Evolutionary conservation across 257 asterid genomes (phyloP), one percentile per base, ranked within the genome.

Genomic region (Leptodermis oblonga): DNA sequence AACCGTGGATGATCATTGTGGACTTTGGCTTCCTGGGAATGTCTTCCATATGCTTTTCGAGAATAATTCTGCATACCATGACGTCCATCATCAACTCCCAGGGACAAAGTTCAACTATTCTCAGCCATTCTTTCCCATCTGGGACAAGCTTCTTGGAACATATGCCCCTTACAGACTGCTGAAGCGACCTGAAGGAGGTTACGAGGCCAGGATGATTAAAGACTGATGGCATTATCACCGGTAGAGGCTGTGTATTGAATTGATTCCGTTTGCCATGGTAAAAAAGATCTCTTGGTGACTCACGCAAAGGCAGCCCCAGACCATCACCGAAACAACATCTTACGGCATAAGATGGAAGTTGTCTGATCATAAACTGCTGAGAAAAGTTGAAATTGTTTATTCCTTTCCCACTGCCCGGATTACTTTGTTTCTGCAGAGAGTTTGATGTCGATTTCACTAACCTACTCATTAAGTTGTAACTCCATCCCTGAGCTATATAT

Each of bases 91-190:
- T 81, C 97, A 89, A 65, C 96, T 87, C 64, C 91, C 85, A 68
- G 97, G 97, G 65, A 77, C 83, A 33, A 92, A 92, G 53, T 89
- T 78, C 80, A 92, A 92, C 84, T 92, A 87, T 70, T 89, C 97
- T 25, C 96, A 92, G 64, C 96, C 97, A 2, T 92, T 92, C 79
- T 92, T 92, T 65, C 79, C 95, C 72, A 82, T 87, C 6, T 92
- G 96, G 97, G 97, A 92, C 86, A 92, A 83, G 78, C 78, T 92
- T 64, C 88, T 89, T 1, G 97, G 97, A 25, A 89, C 97, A 0
- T 85, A 92, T 62, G 77, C 74, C 42, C 88, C 95, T 3, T 92
- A 83, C 72, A 78, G 82, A 37, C 90, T 92, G 66, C 75, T 82
- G 37, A 85, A 85, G 83, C 74, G 94, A 65, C 60, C 87, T 7